Evolutionary conservation across 305 asterid genomes (phyloP).

Genomic region (Fraxinus latifolia): DNA sequence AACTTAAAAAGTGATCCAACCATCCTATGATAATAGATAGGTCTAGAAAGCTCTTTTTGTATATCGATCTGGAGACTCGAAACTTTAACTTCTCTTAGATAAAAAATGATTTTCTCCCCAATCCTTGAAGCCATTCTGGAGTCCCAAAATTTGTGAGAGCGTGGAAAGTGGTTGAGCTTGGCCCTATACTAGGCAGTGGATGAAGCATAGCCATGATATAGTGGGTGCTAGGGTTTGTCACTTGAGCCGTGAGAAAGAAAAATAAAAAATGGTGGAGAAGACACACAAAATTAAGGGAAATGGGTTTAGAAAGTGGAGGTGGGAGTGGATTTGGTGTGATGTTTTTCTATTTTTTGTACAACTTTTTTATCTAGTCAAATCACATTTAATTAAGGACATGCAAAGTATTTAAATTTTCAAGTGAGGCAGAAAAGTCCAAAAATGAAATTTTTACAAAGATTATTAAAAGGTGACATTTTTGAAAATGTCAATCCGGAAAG

Average conservation of each 20-base stretch:
- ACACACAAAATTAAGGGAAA: too few relatives aligned
- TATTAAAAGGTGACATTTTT: too few relatives aligned
- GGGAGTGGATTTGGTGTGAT: too few relatives aligned
- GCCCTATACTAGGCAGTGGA: constrained; percentile 49
- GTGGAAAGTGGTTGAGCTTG: constrained; percentile 57
- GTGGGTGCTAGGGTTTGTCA: constrained; percentile 40
- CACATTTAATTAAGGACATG: too few relatives aligned
- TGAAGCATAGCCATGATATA: constrained; percentile 70
- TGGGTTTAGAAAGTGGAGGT: too few relatives aligned
- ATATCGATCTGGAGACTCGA: constrained; percentile 46
- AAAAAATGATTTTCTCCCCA: constrained; percentile 59
- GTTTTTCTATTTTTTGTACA: too few relatives aligned
- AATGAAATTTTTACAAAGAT: too few relatives aligned
- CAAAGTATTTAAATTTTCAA: too few relatives aligned
- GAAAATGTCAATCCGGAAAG: too few relatives aligned
- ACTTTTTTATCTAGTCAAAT: too few relatives aligned
- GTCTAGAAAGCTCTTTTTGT: constrained; percentile 51
- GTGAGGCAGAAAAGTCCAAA: too few relatives aligned
- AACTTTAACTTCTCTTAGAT: constrained; percentile 51
- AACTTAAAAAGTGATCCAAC: constrained; percentile 49
- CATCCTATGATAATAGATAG: constrained; percentile 49
- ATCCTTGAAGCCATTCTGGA: constrained; percentile 46
- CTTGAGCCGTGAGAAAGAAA: constrained; percentile 53
- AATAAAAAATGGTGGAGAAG: too few relatives aligned
- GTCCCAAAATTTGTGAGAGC: constrained; percentile 47